phyloP scores from a whole-genome alignment of 306 rosid genomes.

The Sesbania bispinosa region DNA sequence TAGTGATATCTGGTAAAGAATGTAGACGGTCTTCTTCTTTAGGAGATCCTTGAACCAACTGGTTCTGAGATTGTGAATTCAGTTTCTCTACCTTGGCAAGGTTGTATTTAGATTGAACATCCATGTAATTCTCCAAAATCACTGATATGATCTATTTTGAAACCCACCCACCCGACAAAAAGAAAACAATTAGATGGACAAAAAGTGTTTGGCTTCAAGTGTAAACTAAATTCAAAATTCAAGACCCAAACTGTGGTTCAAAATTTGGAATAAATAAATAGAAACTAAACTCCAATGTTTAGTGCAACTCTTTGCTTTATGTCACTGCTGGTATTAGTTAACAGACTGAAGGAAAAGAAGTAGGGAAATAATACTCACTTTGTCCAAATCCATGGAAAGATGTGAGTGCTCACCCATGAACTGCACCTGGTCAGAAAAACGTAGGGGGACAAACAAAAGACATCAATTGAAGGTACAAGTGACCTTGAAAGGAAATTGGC shows the following conservation, averaged over 20 bases:
- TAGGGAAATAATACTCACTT: slow-evolving; percentile 55
- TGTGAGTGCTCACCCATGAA: slow-evolving; percentile 96
- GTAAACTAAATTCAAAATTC: slow-evolving; percentile 19
- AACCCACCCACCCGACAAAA: slow-evolving; percentile 28
- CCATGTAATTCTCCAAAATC: slow-evolving; percentile 73
- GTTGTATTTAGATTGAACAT: slow-evolving; percentile 38
- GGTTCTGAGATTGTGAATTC: slow-evolving; percentile 48
- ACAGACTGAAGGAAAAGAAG: slow-evolving; percentile 17
- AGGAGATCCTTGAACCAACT: slow-evolving; percentile 44
- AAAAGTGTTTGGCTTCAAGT: background rate
- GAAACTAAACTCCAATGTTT: slow-evolving; percentile 24
- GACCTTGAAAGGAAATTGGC: slow-evolving; percentile 18
- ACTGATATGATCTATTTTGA: slow-evolving; percentile 76
- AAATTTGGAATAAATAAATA: background rate
- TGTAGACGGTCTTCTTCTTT: slow-evolving; percentile 36
- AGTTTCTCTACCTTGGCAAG: slow-evolving; percentile 42
- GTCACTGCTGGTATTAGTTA: slow-evolving; percentile 24
- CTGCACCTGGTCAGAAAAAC: slow-evolving; percentile 51
- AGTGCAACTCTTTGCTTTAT: slow-evolving; percentile 9
- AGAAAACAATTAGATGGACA: slow-evolving; percentile 17
- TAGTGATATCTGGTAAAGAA: slow-evolving; percentile 40
- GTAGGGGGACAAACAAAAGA: slow-evolving; percentile 17
- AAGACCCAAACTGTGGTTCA: slow-evolving; percentile 9
- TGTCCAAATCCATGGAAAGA: slow-evolving; percentile 89
- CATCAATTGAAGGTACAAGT: slow-evolving; percentile 21